Conservation (phyloP, 768 basidiomycete species). For the Kwoniella sp. region DNA sequence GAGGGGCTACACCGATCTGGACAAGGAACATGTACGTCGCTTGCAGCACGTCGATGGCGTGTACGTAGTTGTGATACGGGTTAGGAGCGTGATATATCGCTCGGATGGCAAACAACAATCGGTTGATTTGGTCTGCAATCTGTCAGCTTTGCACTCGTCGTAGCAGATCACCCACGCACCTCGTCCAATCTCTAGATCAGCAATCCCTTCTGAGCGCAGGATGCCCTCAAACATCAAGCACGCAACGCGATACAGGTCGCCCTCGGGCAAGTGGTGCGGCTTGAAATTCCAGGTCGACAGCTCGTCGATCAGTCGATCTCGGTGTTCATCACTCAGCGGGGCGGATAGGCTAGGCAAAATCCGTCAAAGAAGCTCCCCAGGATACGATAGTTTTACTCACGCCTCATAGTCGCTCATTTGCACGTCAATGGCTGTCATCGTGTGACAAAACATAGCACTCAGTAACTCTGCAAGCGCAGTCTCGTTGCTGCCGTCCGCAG, state of each 20-base stretch:
- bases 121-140: conserved; percentile 63
- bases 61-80: conserved; percentile 96
- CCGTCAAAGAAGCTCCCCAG: not conserved
- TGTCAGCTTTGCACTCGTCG: conserved; percentile 49
- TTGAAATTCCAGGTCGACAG: conserved; percentile 86
- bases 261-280: conserved; percentile 73
- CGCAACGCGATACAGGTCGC: conserved; percentile 75
- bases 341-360: conserved; percentile 48
- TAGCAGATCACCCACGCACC: conserved; percentile 33
- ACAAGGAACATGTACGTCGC: conserved; percentile 81
- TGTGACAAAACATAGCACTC: conserved; percentile 78
- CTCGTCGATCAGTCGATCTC: conserved; percentile 62
- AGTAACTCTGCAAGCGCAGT: conserved; percentile 69
- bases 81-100: conserved; percentile 84
- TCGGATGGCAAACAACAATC: conserved; percentile 82
- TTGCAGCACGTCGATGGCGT: conserved; percentile 93
- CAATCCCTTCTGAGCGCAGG: conserved; percentile 67
- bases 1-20: conserved; percentile 74
- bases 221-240: conserved; percentile 81
- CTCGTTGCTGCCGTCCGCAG: conserved; percentile 16
- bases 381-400: conserved; percentile 22
- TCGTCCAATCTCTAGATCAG: conserved; percentile 44
- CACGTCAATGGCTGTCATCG: conserved; percentile 60
- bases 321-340: conserved; percentile 53
- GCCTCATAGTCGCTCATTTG: conserved; percentile 43